Percentiles rank a stretch among this genome's conserved stretches.
Conservation (phyloP, 2,329 filamentous ascomycete genomes). For the Diplodia scrobiculata region DNA sequence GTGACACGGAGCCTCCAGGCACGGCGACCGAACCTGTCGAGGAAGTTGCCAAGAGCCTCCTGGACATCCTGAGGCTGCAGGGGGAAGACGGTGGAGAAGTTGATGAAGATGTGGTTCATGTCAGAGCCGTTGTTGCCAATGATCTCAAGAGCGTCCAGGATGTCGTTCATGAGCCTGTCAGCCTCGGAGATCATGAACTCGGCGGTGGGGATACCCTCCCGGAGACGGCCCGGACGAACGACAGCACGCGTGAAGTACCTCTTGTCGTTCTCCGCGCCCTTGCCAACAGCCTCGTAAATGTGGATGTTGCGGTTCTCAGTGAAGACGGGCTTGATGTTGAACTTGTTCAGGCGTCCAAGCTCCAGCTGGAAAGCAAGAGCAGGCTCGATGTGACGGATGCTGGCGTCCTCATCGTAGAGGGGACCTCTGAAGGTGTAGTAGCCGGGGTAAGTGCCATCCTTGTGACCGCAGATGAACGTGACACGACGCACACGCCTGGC, state of each 20-base stretch:
- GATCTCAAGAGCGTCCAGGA: slow-evolving; percentile 95
- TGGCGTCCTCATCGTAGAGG: slow-evolving; percentile 83
- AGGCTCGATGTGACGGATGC: slow-evolving; percentile 95
- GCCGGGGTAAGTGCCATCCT: slow-evolving; percentile 89
- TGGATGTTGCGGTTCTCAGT: slow-evolving; percentile 99
- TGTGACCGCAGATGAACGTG: slow-evolving; percentile 94
- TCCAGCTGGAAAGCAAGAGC: slow-evolving; percentile 98
- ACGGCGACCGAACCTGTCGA: slow-evolving; percentile 92
- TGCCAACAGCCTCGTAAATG: slow-evolving; percentile 95
- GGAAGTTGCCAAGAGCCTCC: slow-evolving; percentile 88
- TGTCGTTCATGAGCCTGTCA: slow-evolving; percentile 94
- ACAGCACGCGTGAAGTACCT: slow-evolving; percentile 97
- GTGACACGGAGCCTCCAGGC: slow-evolving; percentile 96
- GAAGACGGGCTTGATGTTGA: slow-evolving; percentile 97
- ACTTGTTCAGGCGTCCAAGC: slow-evolving; percentile 88
- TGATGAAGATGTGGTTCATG: slow-evolving; percentile 99
- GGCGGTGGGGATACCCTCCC: slow-evolving; percentile 96
- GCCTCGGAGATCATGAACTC: slow-evolving; percentile 98
- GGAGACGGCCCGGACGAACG: slow-evolving; percentile 87
- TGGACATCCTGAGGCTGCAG: slow-evolving; percentile 87
- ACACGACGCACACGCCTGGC: slow-evolving; percentile 81
- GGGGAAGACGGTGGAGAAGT: slow-evolving; percentile 97
- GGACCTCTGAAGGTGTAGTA: slow-evolving; percentile 99
- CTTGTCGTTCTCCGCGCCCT: slow-evolving; percentile 93
- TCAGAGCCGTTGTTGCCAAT: slow-evolving; percentile 99